Evolutionary conservation across 352 stramenopile genomes (phyloP).

Genomic region (Phytophthora lateralis): DNA sequence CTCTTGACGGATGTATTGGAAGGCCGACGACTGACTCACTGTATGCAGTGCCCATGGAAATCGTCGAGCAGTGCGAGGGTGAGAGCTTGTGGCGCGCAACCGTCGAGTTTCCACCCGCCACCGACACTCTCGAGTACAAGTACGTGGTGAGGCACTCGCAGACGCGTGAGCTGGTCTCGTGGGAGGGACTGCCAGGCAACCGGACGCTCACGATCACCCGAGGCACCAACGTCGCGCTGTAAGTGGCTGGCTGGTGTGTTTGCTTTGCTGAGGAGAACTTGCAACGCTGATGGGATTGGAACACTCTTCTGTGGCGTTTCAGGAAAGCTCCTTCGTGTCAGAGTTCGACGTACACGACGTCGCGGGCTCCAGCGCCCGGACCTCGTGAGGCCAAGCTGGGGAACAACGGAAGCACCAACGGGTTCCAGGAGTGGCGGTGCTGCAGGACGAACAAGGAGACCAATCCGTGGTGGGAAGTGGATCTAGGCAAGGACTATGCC

Average conservation of each 20-base stretch:
- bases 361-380: slow-evolving; percentile 45
- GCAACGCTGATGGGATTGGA: background rate
- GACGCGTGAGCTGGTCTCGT: slow-evolving; percentile 56
- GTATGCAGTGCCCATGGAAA: slow-evolving; percentile 51
- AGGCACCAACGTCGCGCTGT: slow-evolving; percentile 62
- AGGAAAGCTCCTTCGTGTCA: slow-evolving; percentile 33
- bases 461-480: slow-evolving; percentile 78
- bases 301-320: slow-evolving; percentile 2
- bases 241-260: slow-evolving; percentile 20
- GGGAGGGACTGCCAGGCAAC: slow-evolving; percentile 77
- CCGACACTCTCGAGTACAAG: slow-evolving; percentile 75
- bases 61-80: slow-evolving; percentile 25
- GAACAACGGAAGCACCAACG: slow-evolving; percentile 72
- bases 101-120: slow-evolving; percentile 32
- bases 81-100: slow-evolving; percentile 48
- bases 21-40: background rate
- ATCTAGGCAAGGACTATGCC: slow-evolving; percentile 42
- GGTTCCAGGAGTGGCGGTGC: slow-evolving; percentile 72
- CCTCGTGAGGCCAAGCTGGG: slow-evolving; percentile 49
- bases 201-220: slow-evolving; percentile 54
- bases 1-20: background rate
- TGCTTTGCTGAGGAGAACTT: background rate
- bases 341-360: slow-evolving; percentile 62
- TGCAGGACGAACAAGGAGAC: slow-evolving; percentile 60
- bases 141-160: slow-evolving; percentile 60